Base-by-base conservation (phyloP, 1,139 yeast species). In the Sugiyamaella novakii region DNA sequence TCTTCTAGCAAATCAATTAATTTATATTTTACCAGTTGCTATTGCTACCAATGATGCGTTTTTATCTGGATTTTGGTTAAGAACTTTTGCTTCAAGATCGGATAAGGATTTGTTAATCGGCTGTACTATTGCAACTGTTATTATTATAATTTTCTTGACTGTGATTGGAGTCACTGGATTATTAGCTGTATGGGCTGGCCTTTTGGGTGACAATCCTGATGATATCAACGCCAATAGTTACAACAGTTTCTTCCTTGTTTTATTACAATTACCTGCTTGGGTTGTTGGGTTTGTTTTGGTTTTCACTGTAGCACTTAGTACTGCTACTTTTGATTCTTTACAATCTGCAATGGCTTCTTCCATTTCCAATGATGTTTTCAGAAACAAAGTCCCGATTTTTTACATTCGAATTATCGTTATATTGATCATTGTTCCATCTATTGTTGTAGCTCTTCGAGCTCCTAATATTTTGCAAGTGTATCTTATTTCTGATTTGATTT, bases 321-420 rank as follows among this genome's bases (percentile, higher is more conserved):
- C 96, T 0, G 89, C 96, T 64, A 85, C 96, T 0, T 81, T 88
- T 67, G 98, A 89, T 66, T 84, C 95, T 2, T 72, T 88, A 60
- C 96, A 88, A 66, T 84, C 95, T 46, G 96, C 95, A 10, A 76
- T 87, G 76, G 88, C 88, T 0, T 87, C 97, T 11, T 81, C 95
- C 1, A 79, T 91, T 47, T 88, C 96, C 34, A 91, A 89, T 64
- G 97, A 91, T 68, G 61, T 89, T 24, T 89, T 89, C 75, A 78
- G 96, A 63, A 91, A 91, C 73, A 84, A 78, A 61, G 74, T 88
- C 48, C 78, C 81, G 34, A 70, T 83, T 54, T 61, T 80, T 42
- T 87, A 80, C 68, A 81, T 83, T 39, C 81, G 98, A 64, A 72
- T 70, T n/a, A 68, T 87, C 59, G 96, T 88, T 18, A 76, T 86